Conservation (phyloP, 768 basidiomycete genomes). For the Albatrellus ellisii region DNA sequence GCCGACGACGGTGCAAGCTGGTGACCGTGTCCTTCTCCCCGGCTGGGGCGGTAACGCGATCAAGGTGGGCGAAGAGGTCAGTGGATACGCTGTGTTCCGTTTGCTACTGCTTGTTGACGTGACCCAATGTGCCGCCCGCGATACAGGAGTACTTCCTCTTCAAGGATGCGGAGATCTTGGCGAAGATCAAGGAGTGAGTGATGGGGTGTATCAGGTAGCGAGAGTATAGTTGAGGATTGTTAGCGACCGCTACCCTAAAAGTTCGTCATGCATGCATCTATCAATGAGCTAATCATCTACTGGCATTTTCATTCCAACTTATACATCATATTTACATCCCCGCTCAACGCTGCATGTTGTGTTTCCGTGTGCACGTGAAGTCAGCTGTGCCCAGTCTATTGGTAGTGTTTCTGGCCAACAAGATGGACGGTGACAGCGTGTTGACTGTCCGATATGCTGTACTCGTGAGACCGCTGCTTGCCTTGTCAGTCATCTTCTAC, state of each 20-base stretch:
- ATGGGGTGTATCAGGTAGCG: neutral
- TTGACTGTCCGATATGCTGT: too few relatives aligned
- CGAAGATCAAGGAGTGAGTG: constrained; percentile 82
- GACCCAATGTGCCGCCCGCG: constrained; percentile 4
- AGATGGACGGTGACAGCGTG: too few relatives aligned
- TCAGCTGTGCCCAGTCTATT: too few relatives aligned
- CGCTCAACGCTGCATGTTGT: too few relatives aligned
- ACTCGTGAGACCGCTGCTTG: too few relatives aligned
- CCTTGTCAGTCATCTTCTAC: too few relatives aligned
- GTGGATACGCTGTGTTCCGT: constrained; percentile 18
- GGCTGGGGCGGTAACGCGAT: constrained; percentile 95
- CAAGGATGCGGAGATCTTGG: constrained; percentile 90
- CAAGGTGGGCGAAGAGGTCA: constrained; percentile 92
- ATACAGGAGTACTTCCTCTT: constrained; percentile 86
- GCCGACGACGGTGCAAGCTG: constrained; percentile 69
- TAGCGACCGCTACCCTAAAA: neutral
- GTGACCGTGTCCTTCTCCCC: constrained; percentile 87
- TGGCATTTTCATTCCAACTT: neutral
- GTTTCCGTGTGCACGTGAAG: too few relatives aligned
- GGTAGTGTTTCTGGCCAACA: too few relatives aligned
- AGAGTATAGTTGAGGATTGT: neutral
- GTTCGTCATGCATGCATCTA: constrained; percentile 1
- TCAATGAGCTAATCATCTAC: constrained; percentile 1
- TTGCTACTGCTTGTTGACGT: constrained; percentile 1
- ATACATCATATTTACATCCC: constrained; percentile 2